Conservation (phyloP, 108 stramenopile genomes). For the Stephanodiscus minutulus region DNA sequence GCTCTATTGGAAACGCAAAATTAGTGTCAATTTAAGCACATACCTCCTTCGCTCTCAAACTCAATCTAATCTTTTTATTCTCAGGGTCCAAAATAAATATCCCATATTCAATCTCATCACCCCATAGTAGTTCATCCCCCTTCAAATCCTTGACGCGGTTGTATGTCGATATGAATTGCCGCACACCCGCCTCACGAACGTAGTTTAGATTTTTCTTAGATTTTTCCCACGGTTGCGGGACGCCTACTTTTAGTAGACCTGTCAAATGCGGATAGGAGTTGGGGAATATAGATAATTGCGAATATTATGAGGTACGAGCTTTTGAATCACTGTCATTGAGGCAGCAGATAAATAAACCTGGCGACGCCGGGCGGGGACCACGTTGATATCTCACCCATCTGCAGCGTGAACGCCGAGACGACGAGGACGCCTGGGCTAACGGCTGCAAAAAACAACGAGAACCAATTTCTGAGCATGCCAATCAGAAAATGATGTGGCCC, state of each 20-base stretch:
- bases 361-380: background rate
- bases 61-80: conserved; percentile 80
- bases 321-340: background rate
- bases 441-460: conserved; percentile 3
- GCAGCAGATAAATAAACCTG: background rate
- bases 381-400: conserved; percentile 30
- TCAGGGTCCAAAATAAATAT: conserved; percentile 87
- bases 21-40: conserved; percentile 23
- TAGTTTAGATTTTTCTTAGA: conserved; percentile 83
- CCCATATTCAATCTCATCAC: conserved; percentile 98
- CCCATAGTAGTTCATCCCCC: conserved; percentile 95
- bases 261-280: background rate
- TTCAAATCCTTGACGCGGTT: conserved; percentile 92
- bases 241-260: conserved; percentile 94
- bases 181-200: conserved; percentile 91
- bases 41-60: conserved; percentile 84
- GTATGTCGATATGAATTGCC: conserved; percentile 96
- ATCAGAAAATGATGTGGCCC: background rate
- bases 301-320: background rate
- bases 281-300: background rate
- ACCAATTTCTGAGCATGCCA: conserved; percentile 6
- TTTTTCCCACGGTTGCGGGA: conserved; percentile 92
- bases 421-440: background rate
- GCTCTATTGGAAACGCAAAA: background rate
- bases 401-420: conserved; percentile 36